Percentiles rank a stretch among this genome's conserved stretches.
These are phyloP conservation scores for Vanrija humicola DNA, from an alignment of 1,284 basidiomycete genomes.

Conservation along the genomic window DNA sequence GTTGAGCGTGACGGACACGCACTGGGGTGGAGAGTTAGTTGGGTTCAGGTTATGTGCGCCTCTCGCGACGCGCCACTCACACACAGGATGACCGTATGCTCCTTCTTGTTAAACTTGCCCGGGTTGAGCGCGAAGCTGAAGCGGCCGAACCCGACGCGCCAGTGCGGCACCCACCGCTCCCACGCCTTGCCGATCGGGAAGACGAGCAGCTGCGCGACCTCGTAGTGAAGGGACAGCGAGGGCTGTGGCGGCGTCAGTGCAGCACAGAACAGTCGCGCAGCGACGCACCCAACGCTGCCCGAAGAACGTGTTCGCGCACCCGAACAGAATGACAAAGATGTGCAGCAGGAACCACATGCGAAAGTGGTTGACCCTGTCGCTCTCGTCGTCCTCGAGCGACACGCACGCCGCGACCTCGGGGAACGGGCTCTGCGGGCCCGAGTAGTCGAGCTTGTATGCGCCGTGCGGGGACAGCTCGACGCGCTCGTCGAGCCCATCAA, in stretches of 20 bases:
- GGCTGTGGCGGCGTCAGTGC: constrained; percentile 4
- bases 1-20: constrained; percentile 45
- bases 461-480: no score
- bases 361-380: not conserved
- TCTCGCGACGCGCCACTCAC: no score
- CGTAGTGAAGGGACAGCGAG: constrained; percentile 24
- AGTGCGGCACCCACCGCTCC: constrained; percentile 1
- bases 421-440: constrained; percentile 28
- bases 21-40: not conserved
- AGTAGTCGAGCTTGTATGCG: no score
- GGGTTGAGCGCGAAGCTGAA: constrained; percentile 28
- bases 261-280: no score
- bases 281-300: constrained; percentile 3
- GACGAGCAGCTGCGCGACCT: constrained; percentile 27
- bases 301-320: constrained; percentile 63
- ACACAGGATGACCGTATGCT: constrained; percentile 43
- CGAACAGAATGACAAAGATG: constrained; percentile 53
- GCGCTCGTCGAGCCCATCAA: no score
- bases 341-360: constrained; percentile 28
- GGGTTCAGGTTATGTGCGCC: no score
- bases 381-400: constrained; percentile 24
- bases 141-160: constrained; percentile 14
- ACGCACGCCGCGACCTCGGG: constrained; percentile 31
- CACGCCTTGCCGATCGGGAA: constrained; percentile 25
- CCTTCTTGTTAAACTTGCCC: constrained; percentile 53